A percentile compares a stretch with the other conserved stretches of the same genome.
Conservation (phyloP, 495 filamentous ascomycete genomes). For the Glutinoglossum americanum region DNA sequence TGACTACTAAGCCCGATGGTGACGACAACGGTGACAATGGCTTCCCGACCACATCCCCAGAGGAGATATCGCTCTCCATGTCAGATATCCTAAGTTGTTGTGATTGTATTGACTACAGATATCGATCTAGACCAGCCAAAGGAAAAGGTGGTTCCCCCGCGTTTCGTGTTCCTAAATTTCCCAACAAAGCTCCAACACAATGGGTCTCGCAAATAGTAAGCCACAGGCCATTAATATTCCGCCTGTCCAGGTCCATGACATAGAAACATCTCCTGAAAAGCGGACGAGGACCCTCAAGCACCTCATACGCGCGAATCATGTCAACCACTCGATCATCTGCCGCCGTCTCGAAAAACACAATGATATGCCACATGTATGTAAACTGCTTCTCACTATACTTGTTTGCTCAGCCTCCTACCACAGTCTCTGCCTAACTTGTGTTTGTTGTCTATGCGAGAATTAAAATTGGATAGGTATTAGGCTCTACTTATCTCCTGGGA, state of each 20-base stretch:
- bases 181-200: background rate
- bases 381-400: background rate
- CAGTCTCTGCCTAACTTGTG: no score
- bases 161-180: background rate
- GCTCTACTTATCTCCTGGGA: conserved; percentile 67
- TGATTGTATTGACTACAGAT: background rate
- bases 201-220: background rate
- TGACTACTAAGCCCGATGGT: background rate
- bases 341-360: conserved; percentile 65
- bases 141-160: background rate
- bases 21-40: background rate
- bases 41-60: background rate
- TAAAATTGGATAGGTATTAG: conserved; percentile 24
- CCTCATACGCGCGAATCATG: conserved; percentile 74
- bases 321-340: conserved; percentile 67
- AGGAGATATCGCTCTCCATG: background rate
- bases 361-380: conserved; percentile 57
- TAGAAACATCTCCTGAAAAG: conserved; percentile 62
- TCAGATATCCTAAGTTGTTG: background rate
- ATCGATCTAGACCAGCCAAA: background rate
- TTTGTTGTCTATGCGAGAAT: no score
- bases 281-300: conserved; percentile 69
- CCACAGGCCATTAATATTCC: conserved; percentile 34
- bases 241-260: conserved; percentile 47
- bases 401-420: no score